A percentile compares a stretch with the other conserved stretches of the same genome.
phyloP scores from a whole-genome alignment of 2,329 filamentous ascomycete species.

The Colletotrichum sp. region DNA sequence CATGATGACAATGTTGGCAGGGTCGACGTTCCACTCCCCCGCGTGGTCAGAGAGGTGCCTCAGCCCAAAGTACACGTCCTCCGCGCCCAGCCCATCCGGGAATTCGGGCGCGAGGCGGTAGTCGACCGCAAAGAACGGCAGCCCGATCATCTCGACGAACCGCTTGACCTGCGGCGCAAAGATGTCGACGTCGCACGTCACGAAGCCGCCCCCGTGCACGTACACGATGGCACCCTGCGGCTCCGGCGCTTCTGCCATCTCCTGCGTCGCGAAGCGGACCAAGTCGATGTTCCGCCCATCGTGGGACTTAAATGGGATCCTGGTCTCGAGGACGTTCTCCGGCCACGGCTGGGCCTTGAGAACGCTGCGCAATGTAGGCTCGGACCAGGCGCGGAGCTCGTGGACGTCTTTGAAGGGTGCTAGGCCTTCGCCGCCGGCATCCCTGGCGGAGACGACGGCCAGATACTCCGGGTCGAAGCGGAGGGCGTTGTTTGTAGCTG shows the following conservation, averaged over 20 bases:
- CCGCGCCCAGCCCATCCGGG: conserved; percentile 35
- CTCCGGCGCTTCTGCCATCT: not conserved
- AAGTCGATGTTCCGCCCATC: conserved; percentile 3
- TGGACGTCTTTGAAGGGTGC: not conserved
- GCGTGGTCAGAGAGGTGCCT: conserved; percentile 28
- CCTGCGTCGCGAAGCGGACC: not conserved
- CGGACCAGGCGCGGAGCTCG: conserved; percentile 1
- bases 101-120: conserved; percentile 49
- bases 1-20: conserved; percentile 22
- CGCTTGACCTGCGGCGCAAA: conserved; percentile 28
- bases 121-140: conserved; percentile 41
- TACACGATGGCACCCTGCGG: conserved; percentile 36
- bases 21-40: conserved; percentile 23
- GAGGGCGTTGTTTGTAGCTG: not conserved
- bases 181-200: conserved; percentile 33
- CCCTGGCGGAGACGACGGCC: not conserved
- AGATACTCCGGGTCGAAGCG: conserved; percentile 15
- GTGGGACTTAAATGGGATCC: not conserved
- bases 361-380: not conserved
- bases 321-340: conserved; percentile 4
- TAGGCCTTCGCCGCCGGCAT: not conserved
- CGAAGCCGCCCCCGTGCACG: conserved; percentile 47
- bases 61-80: conserved; percentile 39
- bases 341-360: not conserved
- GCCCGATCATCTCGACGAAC: conserved; percentile 30